A percentile compares a stretch with the other conserved stretches of the same genome.
phyloP scores from a whole-genome alignment of 2,329 filamentous ascomycete genomes.

The Cytospora paraplurivora region DNA sequence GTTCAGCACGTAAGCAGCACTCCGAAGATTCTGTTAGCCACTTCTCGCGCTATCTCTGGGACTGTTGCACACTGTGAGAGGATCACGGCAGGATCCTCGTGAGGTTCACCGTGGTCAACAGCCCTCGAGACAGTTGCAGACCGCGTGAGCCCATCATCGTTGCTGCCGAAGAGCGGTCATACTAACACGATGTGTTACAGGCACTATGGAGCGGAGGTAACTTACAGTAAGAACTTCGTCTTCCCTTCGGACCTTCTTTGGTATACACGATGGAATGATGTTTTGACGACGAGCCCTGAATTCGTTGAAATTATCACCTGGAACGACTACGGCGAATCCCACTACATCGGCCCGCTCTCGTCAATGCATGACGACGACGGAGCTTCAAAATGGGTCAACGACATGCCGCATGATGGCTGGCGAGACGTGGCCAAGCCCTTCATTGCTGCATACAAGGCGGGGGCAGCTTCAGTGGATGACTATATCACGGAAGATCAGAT shows the following conservation, averaged over 20 bases:
- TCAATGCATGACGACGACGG: constrained; percentile 27
- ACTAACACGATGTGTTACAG: background rate
- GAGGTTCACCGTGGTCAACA: background rate
- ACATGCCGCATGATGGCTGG: constrained; percentile 53
- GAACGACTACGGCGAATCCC: constrained; percentile 30
- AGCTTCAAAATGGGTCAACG: constrained; percentile 33
- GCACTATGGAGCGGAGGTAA: constrained; percentile 26
- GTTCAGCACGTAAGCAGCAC: constrained; percentile 24
- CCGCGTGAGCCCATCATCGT: background rate
- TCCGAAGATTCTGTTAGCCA: background rate
- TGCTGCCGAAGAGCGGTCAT: background rate
- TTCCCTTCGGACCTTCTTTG: constrained; percentile 28
- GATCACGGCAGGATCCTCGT: background rate
- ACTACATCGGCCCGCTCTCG: constrained; percentile 28
- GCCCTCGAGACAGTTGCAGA: background rate
- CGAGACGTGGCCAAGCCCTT: constrained; percentile 57
- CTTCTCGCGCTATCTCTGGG: background rate
- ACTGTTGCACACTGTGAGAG: background rate
- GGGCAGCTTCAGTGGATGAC: constrained; percentile 38
- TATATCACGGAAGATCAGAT: constrained; percentile 52
- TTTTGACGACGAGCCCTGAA: constrained; percentile 18
- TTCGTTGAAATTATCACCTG: constrained; percentile 29
- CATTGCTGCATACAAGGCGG: constrained; percentile 56
- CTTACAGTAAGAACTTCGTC: constrained; percentile 29
- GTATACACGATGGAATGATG: constrained; percentile 28